Conservation (phyloP, 169 alveolate genomes). For the Eimeria praecox region DNA sequence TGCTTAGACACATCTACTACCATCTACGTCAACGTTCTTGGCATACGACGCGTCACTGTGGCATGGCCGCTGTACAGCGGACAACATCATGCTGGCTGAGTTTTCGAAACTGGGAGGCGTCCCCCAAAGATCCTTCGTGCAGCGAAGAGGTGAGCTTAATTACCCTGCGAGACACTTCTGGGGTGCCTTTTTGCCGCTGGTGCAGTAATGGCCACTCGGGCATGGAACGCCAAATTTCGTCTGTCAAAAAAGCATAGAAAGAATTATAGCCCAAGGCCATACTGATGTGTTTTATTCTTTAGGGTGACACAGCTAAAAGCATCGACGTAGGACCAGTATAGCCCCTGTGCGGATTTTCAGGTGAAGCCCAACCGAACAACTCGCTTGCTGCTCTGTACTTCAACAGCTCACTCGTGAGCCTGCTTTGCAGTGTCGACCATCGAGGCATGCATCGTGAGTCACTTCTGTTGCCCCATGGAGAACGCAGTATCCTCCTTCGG, state of each 20-base stretch:
- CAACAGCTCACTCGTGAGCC: slow-evolving; percentile 54
- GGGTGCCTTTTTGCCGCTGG: neutral
- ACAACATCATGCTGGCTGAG: neutral
- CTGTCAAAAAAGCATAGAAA: neutral
- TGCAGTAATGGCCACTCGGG: slow-evolving; percentile 55
- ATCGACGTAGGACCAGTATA: neutral
- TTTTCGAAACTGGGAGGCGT: neutral
- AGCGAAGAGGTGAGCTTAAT: neutral
- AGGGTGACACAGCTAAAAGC: neutral
- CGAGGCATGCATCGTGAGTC: slow-evolving; percentile 5
- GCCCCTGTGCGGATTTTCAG: neutral
- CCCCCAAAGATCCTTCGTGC: neutral
- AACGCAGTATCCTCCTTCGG: slow-evolving; percentile 27
- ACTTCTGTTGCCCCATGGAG: slow-evolving; percentile 56
- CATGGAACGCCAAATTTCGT: slow-evolving; percentile 69
- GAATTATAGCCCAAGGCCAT: neutral
- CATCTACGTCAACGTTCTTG: neutral
- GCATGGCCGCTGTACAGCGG: neutral
- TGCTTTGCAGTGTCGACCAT: slow-evolving; percentile 65
- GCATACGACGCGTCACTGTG: neutral
- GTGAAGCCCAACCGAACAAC: neutral
- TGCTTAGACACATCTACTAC: neutral
- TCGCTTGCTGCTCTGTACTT: neutral
- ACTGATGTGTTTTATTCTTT: neutral
- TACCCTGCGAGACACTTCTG: slow-evolving; percentile 58